phyloP scores from a whole-genome alignment of 1,284 basidiomycete genomes.

The Cystobasidium sp. region DNA sequence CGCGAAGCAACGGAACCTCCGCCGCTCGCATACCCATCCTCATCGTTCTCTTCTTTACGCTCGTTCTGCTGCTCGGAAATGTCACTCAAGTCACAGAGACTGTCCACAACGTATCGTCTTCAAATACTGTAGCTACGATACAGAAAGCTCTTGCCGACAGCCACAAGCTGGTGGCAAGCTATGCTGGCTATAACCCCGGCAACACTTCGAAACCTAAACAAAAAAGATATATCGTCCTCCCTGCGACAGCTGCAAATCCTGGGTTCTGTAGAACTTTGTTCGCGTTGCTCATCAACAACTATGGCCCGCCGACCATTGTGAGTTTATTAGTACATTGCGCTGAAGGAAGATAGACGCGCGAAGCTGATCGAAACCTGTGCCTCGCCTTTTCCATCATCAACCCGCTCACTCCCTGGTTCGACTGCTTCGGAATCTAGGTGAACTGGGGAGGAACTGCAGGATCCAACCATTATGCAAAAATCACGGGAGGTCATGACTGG shows the following conservation, averaged over 20 bases:
- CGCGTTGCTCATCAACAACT: constrained; percentile 27
- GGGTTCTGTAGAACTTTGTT: constrained; percentile 28
- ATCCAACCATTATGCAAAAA: constrained; percentile 22
- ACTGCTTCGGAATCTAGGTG: not conserved
- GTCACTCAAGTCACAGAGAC: not conserved
- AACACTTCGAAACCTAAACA: not conserved
- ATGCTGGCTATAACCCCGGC: constrained; percentile 8
- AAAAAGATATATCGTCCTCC: constrained; percentile 20
- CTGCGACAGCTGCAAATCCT: constrained; percentile 20
- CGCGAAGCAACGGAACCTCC: not conserved
- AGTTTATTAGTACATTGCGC: not conserved
- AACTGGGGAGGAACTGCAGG: constrained; percentile 32
- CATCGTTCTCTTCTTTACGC: not conserved
- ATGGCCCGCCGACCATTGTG: constrained; percentile 23
- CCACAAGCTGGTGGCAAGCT: not conserved
- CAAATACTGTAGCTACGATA: constrained; percentile 25
- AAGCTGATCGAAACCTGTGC: constrained; percentile 2
- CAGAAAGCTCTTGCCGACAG: constrained; percentile 12
- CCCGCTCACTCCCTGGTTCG: not conserved
- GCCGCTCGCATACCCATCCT: constrained; percentile 2
- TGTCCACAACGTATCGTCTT: constrained; percentile 2
- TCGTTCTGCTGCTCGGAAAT: constrained; percentile 7
- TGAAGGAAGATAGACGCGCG: not conserved
- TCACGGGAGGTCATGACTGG: constrained; percentile 19
- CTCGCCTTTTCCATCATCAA: not conserved